Evolutionary conservation across 2,329 filamentous ascomycete genomes (phyloP).

Genomic region (Arthroderma sp.): DNA sequence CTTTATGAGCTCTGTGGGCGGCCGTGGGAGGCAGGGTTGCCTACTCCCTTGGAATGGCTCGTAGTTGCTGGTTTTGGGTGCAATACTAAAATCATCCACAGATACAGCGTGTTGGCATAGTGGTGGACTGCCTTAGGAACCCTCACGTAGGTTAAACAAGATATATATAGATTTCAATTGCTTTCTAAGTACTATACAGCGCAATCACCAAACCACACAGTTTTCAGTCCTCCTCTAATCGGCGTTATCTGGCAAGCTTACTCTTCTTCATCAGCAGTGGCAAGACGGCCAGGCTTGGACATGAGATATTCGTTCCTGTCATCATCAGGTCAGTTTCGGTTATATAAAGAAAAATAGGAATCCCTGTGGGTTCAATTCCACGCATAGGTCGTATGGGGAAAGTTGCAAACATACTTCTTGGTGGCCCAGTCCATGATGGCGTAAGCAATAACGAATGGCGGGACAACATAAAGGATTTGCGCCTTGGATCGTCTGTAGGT

Average conservation of each 20-base stretch:
- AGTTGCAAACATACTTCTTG: slow-evolving; percentile 54
- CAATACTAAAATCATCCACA: no score
- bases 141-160: neutral
- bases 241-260: slow-evolving; percentile 9
- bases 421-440: slow-evolving; percentile 79
- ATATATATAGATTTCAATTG: slow-evolving; percentile 18
- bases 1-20: neutral
- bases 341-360: neutral
- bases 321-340: neutral
- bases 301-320: slow-evolving; percentile 40
- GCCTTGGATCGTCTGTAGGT: slow-evolving; percentile 71
- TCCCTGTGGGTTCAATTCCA: neutral
- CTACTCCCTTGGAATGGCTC: neutral
- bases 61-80: no score
- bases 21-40: neutral
- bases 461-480: slow-evolving; percentile 81
- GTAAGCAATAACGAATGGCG: slow-evolving; percentile 69
- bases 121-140: no score
- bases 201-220: slow-evolving; percentile 18
- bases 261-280: slow-evolving; percentile 25
- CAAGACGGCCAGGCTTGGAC: slow-evolving; percentile 37
- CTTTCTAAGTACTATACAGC: slow-evolving; percentile 35
- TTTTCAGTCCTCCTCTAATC: slow-evolving; percentile 1
- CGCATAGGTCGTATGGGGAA: neutral
- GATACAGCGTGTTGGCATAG: no score